A percentile compares a stretch with the other conserved stretches of the same genome.
Conservation (phyloP, 148 eudicot genomes). For the Chenopodium suecicum region DNA sequence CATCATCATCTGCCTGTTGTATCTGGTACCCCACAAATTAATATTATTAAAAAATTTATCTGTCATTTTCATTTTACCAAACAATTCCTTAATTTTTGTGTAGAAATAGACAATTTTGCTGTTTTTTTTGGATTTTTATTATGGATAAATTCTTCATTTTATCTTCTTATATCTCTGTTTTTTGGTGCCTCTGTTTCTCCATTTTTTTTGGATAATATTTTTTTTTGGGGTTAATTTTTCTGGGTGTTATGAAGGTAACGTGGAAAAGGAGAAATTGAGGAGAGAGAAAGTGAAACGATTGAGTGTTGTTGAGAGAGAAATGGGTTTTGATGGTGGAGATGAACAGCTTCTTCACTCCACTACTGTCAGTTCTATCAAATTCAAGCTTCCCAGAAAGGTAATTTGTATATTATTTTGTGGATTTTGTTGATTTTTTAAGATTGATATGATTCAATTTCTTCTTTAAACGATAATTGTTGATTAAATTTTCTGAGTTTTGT, state of each 20-base stretch:
- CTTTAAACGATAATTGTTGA: no score
- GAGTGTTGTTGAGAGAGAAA: conserved; percentile 34
- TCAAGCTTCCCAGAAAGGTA: conserved; percentile 51
- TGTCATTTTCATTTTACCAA: conserved; percentile 6
- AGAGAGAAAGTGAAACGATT: conserved; percentile 38
- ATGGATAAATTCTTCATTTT: conserved; percentile 16
- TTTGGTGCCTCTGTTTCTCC: conserved; percentile 21
- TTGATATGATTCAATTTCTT: neutral
- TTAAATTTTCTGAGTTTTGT: neutral
- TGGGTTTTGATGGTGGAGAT: conserved; percentile 36
- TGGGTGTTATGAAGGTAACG: conserved; percentile 8
- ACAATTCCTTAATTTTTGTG: neutral
- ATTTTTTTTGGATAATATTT: conserved; percentile 2
- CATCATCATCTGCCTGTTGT: neutral
- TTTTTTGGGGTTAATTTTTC: conserved; percentile 6
- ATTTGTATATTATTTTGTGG: neutral
- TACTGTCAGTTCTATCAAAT: conserved; percentile 27
- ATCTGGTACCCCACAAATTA: conserved; percentile 3
- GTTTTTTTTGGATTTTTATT: conserved; percentile 5
- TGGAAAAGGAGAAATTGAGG: conserved; percentile 28
- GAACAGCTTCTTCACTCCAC: conserved; percentile 15
- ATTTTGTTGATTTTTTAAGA: neutral
- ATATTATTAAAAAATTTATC: neutral
- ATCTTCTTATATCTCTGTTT: conserved; percentile 22
- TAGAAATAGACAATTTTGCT: conserved; percentile 16